A percentile compares a stretch with the other conserved stretches of the same genome.
Conservation (phyloP, 176 grass and related monocot genomes). For the Cymbopogon citratus region DNA sequence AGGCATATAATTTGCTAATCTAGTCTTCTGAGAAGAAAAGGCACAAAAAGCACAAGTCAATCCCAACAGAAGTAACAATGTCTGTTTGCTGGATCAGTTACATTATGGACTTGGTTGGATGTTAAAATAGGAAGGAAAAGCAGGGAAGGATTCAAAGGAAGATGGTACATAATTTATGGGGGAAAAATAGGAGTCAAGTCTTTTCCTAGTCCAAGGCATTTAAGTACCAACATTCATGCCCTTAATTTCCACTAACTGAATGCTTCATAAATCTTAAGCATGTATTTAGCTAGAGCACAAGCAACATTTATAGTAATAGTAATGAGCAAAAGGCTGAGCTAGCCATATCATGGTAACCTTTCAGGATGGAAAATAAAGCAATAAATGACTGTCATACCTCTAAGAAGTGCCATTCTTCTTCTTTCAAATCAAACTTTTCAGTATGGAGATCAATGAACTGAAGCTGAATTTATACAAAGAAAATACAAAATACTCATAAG, state of each 20-base stretch:
- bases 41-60: neutral
- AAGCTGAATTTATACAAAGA: conserved; percentile 48
- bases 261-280: neutral
- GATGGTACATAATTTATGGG: neutral
- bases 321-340: neutral
- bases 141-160: neutral
- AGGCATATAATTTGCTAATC: neutral
- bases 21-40: neutral
- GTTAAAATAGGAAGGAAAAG: neutral
- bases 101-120: neutral
- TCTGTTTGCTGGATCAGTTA: neutral
- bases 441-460: conserved; percentile 50
- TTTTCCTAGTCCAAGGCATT: neutral
- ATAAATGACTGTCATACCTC: conserved; percentile 29
- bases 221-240: neutral
- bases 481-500: conserved; percentile 28
- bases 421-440: conserved; percentile 61
- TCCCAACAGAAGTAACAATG: neutral
- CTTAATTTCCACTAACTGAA: neutral
- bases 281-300: neutral
- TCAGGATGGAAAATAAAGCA: conserved; percentile 8
- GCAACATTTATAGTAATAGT: neutral
- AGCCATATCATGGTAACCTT: neutral
- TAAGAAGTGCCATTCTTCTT: conserved; percentile 83
- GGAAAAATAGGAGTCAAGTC: neutral